These are phyloP conservation scores for Viola odorata DNA, from an alignment of 345 rosid genomes.

Conservation along the genomic window DNA sequence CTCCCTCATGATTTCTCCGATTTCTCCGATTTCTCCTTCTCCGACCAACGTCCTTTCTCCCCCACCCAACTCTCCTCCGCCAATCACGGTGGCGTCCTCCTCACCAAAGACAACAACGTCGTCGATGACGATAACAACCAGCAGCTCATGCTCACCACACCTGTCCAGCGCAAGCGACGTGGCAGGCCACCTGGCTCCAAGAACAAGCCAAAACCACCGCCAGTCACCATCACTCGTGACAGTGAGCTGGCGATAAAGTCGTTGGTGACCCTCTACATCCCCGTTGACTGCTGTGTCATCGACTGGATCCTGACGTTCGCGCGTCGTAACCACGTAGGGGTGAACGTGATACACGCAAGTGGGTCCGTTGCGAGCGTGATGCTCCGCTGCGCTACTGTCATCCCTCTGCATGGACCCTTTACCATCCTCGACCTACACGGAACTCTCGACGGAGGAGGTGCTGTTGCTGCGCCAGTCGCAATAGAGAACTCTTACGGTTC, in stretches of 20 bases:
- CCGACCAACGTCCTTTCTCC: conserved; percentile 26
- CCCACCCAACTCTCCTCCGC: conserved; percentile 8
- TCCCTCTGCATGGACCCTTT: conserved; percentile 40
- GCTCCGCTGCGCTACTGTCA: conserved; percentile 35
- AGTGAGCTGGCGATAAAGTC: conserved; percentile 37
- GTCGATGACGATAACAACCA: conserved; percentile 5
- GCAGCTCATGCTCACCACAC: neutral
- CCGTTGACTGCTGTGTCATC: conserved; percentile 46
- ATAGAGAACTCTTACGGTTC: neutral
- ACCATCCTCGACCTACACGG: conserved; percentile 39
- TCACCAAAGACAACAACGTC: neutral
- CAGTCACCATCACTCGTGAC: conserved; percentile 33
- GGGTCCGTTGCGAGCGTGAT: conserved; percentile 43
- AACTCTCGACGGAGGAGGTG: conserved; percentile 20
- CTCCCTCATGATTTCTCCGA: conserved; percentile 28
- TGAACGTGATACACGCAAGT: conserved; percentile 35
- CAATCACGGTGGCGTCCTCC: neutral
- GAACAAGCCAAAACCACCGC: conserved; percentile 53
- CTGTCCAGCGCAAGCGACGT: conserved; percentile 24
- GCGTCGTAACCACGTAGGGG: conserved; percentile 20
- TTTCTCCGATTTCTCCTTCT: conserved; percentile 17
- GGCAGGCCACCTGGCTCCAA: conserved; percentile 59
- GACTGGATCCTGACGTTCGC: conserved; percentile 32
- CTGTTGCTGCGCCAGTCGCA: neutral
- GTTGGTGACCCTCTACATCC: conserved; percentile 39